Evolutionary conservation across 2,329 filamentous ascomycete species (phyloP).

Genomic region (Ophiostoma perfectum): DNA sequence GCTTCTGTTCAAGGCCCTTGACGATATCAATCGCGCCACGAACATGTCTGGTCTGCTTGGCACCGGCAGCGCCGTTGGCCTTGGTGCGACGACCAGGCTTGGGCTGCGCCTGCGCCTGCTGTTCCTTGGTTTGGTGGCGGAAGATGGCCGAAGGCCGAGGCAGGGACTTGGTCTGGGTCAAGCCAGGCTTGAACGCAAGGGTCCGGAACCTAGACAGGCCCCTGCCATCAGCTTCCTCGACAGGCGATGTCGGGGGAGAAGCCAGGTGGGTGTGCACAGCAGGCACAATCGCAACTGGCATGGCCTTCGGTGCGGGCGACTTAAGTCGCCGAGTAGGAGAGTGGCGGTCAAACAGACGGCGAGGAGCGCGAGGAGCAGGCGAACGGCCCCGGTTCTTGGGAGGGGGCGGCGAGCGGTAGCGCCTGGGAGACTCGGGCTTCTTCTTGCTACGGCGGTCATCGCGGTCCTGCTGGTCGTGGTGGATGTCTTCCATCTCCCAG

Average conservation of each 20-base stretch:
- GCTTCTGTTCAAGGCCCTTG: constrained; percentile 91
- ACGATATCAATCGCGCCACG: constrained; percentile 97
- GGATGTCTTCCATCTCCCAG: constrained; percentile 63
- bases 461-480: constrained; percentile 54
- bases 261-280: constrained; percentile 29
- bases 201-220: constrained; percentile 38
- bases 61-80: constrained; percentile 31
- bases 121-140: constrained; percentile 37
- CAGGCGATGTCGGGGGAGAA: constrained; percentile 45
- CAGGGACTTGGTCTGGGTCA: constrained; percentile 78
- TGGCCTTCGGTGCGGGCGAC: constrained; percentile 56
- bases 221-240: constrained; percentile 35
- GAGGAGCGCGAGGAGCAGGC: constrained; percentile 54
- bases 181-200: constrained; percentile 55
- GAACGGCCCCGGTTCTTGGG: constrained; percentile 48
- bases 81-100: constrained; percentile 30
- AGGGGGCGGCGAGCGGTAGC: constrained; percentile 53
- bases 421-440: constrained; percentile 53
- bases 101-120: constrained; percentile 35
- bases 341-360: constrained; percentile 57
- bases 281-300: constrained; percentile 27
- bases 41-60: constrained; percentile 55
- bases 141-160: constrained; percentile 73
- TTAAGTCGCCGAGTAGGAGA: constrained; percentile 61
- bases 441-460: constrained; percentile 47